Evolutionary conservation across 2,329 filamentous ascomycete species (phyloP), one percentile per base, ranked within the genome.

Genomic region (Colletotrichum costaricense): DNA sequence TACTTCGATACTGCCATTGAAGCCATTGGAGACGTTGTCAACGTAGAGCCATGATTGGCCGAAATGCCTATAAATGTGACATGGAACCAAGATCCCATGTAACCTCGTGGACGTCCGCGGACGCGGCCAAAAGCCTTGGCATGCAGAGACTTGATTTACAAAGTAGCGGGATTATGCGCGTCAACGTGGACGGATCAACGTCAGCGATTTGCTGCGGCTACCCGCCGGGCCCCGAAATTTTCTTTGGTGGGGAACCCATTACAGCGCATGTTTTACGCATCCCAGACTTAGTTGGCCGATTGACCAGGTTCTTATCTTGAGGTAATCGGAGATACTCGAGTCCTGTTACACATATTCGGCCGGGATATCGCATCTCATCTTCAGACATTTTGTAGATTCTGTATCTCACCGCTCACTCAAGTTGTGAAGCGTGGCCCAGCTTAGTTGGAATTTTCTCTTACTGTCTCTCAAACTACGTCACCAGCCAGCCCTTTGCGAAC

Each of bases 181-280:
- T 57, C 60, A 73, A 66, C 67, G 67, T 70, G 70, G 70, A 73
- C 49, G 55, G 46, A 60, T 49, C 67, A 49, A 33, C 49, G 56
- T 57, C 67, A 57, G 56, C 60, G 46, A 71, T 73, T 73, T 73
- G 60, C 71, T 70, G 55, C 58, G 67, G 59, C 55, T 46, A 57
- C 55, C 59, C 59, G 67, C 46, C 71, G 67, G 60, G 22, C 67
- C 70, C 70, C 67, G 69, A 73, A 68, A 70, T 42, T 33, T 70
- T 24, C n/a, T 24, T 56, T 22, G 56, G 70, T 71, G 71, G 70
- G 67, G 66, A 49, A 49, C 24, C 66, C 28, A 16, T 49, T 57
- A 52, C 52, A 52, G 46, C 55, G 38, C 38, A 19, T 38, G 52
- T 57, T 57, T 49, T 22, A 11, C 42, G 63, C 63, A 65, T 57